phyloP scores from a whole-genome alignment of 2,329 filamentous ascomycete genomes.

The Chrysoporthe puriensis region DNA sequence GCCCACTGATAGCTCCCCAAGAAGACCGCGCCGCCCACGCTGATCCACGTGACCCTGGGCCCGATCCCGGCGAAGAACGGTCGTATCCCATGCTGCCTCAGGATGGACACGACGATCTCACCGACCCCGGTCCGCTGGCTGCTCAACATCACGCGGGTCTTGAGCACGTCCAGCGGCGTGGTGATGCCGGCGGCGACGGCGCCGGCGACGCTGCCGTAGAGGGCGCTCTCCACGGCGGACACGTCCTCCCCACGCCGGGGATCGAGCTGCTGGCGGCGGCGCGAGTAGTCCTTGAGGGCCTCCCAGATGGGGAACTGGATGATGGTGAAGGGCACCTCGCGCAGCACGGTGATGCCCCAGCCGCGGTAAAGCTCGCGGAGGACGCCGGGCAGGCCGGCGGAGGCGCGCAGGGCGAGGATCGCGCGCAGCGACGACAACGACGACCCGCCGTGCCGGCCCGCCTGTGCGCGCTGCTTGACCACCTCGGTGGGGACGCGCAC shows the following conservation, averaged over 20 bases:
- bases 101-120: slow-evolving; percentile 66
- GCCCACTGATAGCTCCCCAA: slow-evolving; percentile 91
- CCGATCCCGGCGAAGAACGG: slow-evolving; percentile 78
- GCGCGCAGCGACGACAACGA: slow-evolving; percentile 68
- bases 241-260: slow-evolving; percentile 48
- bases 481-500: slow-evolving; percentile 95
- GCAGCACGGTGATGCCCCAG: slow-evolving; percentile 88
- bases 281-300: slow-evolving; percentile 74
- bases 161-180: slow-evolving; percentile 93
- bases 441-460: slow-evolving; percentile 75
- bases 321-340: slow-evolving; percentile 96
- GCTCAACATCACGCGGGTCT: slow-evolving; percentile 94
- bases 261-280: slow-evolving; percentile 37
- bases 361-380: slow-evolving; percentile 88
- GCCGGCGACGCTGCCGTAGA: slow-evolving; percentile 83
- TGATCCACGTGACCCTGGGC: slow-evolving; percentile 92
- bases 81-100: slow-evolving; percentile 63
- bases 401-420: slow-evolving; percentile 61
- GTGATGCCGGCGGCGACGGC: slow-evolving; percentile 86
- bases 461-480: slow-evolving; percentile 95
- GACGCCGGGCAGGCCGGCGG: slow-evolving; percentile 59
- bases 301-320: slow-evolving; percentile 99
- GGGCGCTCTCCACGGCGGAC: slow-evolving; percentile 75
- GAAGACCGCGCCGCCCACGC: slow-evolving; percentile 91
- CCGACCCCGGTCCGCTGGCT: slow-evolving; percentile 65